Evolutionary conservation across 306 rosid genomes (phyloP).

Genomic region (Quercus agrifolia): DNA sequence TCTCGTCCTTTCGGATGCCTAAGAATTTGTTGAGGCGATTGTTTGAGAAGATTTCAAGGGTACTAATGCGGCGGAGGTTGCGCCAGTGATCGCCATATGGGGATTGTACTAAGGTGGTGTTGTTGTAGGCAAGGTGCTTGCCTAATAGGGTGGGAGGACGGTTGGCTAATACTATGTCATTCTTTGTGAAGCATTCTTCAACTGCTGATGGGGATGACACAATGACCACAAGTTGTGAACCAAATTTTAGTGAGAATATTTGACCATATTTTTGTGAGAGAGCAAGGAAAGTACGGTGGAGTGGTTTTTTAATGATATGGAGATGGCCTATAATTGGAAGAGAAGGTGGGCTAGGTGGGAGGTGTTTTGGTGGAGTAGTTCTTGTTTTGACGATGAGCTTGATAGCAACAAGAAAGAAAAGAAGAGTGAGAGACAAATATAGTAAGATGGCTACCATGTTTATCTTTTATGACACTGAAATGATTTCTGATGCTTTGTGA

Average conservation of each 20-base stretch:
- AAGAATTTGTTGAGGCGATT: constrained; percentile 24
- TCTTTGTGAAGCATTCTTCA: constrained; percentile 70
- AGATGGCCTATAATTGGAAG: too few relatives aligned
- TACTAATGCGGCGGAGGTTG: constrained; percentile 64
- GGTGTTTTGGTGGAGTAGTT: background rate
- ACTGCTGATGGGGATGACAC: constrained; percentile 43
- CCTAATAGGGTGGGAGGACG: constrained; percentile 21
- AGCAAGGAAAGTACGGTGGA: too few relatives aligned
- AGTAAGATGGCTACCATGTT: too few relatives aligned
- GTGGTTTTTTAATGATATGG: too few relatives aligned
- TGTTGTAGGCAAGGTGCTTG: constrained; percentile 47
- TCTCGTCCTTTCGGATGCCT: constrained; percentile 41
- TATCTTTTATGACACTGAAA: too few relatives aligned
- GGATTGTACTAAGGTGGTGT: constrained; percentile 20
- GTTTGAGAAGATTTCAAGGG: constrained; percentile 54
- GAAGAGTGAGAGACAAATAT: background rate
- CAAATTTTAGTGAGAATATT: constrained; percentile 22
- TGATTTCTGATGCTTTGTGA: too few relatives aligned
- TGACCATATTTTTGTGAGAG: constrained; percentile 31
- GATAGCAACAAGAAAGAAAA: constrained; percentile 1
- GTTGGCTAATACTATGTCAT: constrained; percentile 54
- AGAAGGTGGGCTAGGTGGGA: too few relatives aligned
- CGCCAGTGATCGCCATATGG: constrained; percentile 82
- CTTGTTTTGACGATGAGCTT: constrained; percentile 23
- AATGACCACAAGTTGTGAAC: constrained; percentile 29